Evolutionary conservation across 441 rosid species (phyloP), one percentile per base, ranked within the genome.

Genomic region (Breynia disticha): DNA sequence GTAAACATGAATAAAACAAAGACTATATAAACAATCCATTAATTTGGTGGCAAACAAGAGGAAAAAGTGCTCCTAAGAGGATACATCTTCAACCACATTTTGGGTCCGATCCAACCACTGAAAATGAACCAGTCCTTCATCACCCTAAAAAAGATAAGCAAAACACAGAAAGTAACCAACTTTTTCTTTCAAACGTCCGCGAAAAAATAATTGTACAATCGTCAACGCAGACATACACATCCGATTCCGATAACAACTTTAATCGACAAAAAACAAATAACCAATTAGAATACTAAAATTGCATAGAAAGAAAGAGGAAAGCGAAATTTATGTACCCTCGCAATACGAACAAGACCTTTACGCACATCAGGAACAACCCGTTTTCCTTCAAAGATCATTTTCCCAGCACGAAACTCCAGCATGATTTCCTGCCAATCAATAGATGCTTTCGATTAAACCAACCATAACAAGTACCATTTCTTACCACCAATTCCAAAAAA

Each of bases 371-470:
- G 95, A 52, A 82, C 77, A 57, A 88, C 98, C 64, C 71, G 79
- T 55, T 74, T 84, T 32, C 94, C 91, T 69, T 88, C 87, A 52
- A 84, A 64, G 55, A 52, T 38, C 97, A 91, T 88, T 77, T 88
- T 91, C 61, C 98, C 98, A 57, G 97, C 97, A 67, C 97, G 95
- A 73, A 91, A 91, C 78, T 91, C 97, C 63, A 91, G 56, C 87
- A 91, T 66, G 38, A 61, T 67, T 65, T 81, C 90, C 89, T 81
- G 81, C 42, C 19, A 56, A 24, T 2, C 32, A 3, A 24, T 24
- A 24, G 32, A 24, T 24, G 32, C 32, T 24, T 24, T 24, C 7
- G 7, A 24, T 24, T 2, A 24, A 7, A 24, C 32, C 32, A 24
- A 24, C 3, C 32, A 39, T 39, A 39, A 39, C 5, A 2, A 14